Conservation (phyloP, 2,329 filamentous ascomycete species). For the Phyllosticta capitalensis region DNA sequence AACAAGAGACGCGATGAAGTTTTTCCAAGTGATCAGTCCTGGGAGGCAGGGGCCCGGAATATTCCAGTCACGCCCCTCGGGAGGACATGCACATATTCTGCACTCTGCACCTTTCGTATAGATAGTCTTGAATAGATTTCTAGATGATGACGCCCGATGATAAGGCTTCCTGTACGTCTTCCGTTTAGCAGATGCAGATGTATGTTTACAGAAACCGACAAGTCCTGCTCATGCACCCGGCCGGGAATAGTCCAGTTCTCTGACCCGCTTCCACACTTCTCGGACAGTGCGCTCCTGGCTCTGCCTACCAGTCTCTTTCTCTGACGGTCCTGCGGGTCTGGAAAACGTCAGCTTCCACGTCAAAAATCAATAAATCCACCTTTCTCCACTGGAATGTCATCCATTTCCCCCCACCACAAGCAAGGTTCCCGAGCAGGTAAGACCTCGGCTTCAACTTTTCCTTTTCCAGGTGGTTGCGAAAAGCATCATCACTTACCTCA, state of each 20-base stretch:
- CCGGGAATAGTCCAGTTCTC: slow-evolving; percentile 55
- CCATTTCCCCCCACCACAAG: not conserved
- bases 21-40: not conserved
- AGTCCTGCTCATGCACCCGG: slow-evolving; percentile 45
- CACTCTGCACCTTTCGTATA: not conserved
- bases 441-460: not conserved
- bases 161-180: not conserved
- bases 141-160: not conserved
- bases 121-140: not conserved
- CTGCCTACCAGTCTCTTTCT: slow-evolving; percentile 53
- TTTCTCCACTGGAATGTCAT: not conserved
- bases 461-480: not conserved
- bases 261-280: slow-evolving; percentile 63
- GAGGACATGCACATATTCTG: not conserved
- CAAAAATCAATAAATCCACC: not conserved
- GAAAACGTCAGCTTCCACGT: not conserved
- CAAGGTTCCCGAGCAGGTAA: not conserved
- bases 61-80: not conserved
- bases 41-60: not conserved
- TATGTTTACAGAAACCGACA: slow-evolving; percentile 25
- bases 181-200: not conserved
- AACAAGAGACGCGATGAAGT: not conserved
- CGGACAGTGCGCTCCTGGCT: slow-evolving; percentile 61
- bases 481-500: slow-evolving; percentile 40
- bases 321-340: slow-evolving; percentile 55